Evolutionary conservation across 106 monocot species (phyloP).

Genomic region (Allium fistulosum): DNA sequence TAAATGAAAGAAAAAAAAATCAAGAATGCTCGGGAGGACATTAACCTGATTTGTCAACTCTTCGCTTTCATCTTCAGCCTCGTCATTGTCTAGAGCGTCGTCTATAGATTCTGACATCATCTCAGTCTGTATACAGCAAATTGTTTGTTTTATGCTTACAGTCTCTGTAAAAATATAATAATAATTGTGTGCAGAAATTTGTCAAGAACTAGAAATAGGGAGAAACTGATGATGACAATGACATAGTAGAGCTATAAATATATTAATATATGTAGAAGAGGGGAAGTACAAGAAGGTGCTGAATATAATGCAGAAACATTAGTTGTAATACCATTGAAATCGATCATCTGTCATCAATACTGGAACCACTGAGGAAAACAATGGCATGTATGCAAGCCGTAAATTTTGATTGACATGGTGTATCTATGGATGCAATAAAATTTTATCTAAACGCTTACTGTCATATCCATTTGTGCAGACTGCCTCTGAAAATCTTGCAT

Average conservation of each 20-base stretch:
- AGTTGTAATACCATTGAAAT: background rate
- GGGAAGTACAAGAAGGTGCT: background rate
- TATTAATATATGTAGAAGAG: background rate
- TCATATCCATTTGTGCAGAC: conserved; percentile 81
- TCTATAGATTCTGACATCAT: conserved; percentile 96
- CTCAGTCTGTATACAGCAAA: conserved; percentile 55
- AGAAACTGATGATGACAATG: background rate
- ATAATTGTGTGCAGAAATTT: background rate
- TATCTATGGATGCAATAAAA: too few species aligned
- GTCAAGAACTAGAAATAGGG: background rate
- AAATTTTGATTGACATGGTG: too few species aligned
- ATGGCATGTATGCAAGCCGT: too few species aligned
- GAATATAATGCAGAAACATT: background rate
- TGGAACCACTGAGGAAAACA: too few species aligned
- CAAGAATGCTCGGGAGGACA: background rate
- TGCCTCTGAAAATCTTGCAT: conserved; percentile 89
- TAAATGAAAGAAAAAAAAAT: background rate
- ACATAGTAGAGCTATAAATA: background rate
- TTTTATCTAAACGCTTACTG: conserved; percentile 21
- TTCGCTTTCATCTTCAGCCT: conserved; percentile 85
- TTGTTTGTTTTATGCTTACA: background rate
- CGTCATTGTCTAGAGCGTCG: conserved; percentile 68
- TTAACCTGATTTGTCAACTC: conserved; percentile 80
- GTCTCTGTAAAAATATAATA: background rate
- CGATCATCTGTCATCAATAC: too few species aligned